Percentiles rank a stretch among this genome's conserved stretches.
These are phyloP conservation scores for Neofusicoccum cordaticola DNA, from an alignment of 2,329 filamentous ascomycete genomes.

Conservation along the genomic window DNA sequence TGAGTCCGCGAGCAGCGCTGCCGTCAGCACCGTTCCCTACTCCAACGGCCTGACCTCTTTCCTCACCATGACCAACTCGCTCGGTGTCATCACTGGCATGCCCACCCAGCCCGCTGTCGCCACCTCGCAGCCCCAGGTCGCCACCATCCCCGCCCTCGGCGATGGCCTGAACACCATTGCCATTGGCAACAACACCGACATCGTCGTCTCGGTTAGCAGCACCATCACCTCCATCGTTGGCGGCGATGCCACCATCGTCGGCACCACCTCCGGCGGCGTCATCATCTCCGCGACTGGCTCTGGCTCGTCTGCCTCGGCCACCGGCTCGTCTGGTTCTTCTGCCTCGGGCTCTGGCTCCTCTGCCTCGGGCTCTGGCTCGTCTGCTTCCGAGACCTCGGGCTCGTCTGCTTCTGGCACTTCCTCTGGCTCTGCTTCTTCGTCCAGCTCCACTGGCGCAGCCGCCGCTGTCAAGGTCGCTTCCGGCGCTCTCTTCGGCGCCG, in stretches of 20 bases:
- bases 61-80: slow-evolving; percentile 33
- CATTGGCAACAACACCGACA: slow-evolving; percentile 26
- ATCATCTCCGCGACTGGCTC: background rate
- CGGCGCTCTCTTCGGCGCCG: slow-evolving; percentile 18
- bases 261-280: slow-evolving; percentile 10
- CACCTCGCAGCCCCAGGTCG: slow-evolving; percentile 24
- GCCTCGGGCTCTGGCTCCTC: background rate
- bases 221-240: slow-evolving; percentile 32
- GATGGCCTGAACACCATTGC: slow-evolving; percentile 34
- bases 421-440: slow-evolving; percentile 16
- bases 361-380: slow-evolving; percentile 3
- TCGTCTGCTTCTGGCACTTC: slow-evolving; percentile 11
- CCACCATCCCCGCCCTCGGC: slow-evolving; percentile 36
- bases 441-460: slow-evolving; percentile 18
- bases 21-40: slow-evolving; percentile 13
- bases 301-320: slow-evolving; percentile 18
- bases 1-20: background rate
- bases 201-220: slow-evolving; percentile 32
- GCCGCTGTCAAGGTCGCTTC: slow-evolving; percentile 17
- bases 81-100: slow-evolving; percentile 34
- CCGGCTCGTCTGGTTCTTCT: slow-evolving; percentile 12
- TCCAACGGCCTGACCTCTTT: slow-evolving; percentile 29
- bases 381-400: background rate
- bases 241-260: slow-evolving; percentile 9
- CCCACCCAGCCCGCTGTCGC: slow-evolving; percentile 28